Percentiles rank a stretch among this genome's conserved stretches.
Conservation (phyloP, 2,329 filamentous ascomycete genomes). For the Aspergillus sp. region DNA sequence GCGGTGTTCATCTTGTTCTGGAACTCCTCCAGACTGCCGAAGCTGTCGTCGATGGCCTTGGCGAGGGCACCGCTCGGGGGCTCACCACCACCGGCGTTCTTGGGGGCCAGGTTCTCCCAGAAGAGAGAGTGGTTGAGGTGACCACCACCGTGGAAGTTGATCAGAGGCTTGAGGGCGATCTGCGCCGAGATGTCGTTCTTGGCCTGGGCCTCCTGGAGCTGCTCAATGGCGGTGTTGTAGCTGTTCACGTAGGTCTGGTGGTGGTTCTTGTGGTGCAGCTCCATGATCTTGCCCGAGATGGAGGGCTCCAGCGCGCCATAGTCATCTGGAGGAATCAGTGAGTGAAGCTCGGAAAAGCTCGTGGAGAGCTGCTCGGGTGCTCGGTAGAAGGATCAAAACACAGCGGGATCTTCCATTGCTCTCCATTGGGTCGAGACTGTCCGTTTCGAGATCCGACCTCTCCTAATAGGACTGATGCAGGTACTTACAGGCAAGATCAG, state of each 20-base stretch:
- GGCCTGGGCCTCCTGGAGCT: conserved; percentile 60
- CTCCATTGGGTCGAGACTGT: background rate
- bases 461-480: background rate
- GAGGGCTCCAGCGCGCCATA: conserved; percentile 87
- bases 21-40: conserved; percentile 58
- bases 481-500: conserved; percentile 73
- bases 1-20: conserved; percentile 65
- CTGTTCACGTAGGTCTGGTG: conserved; percentile 91
- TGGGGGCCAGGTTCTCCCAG: conserved; percentile 67
- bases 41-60: conserved; percentile 59
- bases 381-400: background rate
- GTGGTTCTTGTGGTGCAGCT: conserved; percentile 91
- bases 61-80: conserved; percentile 58
- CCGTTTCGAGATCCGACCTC: background rate
- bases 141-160: conserved; percentile 65
- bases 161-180: conserved; percentile 58
- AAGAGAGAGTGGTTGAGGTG: conserved; percentile 65
- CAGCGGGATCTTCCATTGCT: too few relatives aligned
- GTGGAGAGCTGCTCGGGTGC: background rate
- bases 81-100: conserved; percentile 61
- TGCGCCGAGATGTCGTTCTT: conserved; percentile 56
- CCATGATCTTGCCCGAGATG: conserved; percentile 91
- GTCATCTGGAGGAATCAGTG: conserved; percentile 64
- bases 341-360: conserved; percentile 4
- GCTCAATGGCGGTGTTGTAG: conserved; percentile 76